Base-by-base conservation (phyloP, 306 rosid species). In the Sicyos edulis region DNA sequence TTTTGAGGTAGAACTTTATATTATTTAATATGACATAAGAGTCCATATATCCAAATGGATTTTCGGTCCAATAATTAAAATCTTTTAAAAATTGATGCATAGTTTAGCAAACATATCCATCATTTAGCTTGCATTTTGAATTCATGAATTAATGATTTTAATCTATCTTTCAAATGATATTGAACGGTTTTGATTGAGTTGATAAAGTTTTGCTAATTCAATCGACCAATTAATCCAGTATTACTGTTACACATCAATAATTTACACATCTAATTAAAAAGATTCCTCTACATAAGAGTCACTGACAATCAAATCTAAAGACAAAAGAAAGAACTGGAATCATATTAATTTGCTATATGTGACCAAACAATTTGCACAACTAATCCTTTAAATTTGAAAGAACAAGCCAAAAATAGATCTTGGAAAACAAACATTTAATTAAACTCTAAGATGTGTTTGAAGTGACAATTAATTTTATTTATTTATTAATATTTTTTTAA, bases 291-390 rank as follows among this genome's bases (percentile, higher is more conserved):
- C 29, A 1, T 26, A 26, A 65, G 44, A 34, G 45, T 42, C 11
- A 32, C 34, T 44, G 19, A 6, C 34, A 2, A 20, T 44, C 71
- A 66, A 66, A 64, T 64, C 51, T 40, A n/a, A 64, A 37, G 53
- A n/a, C 26, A 64, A 42, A 64, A 26, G 70, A 64, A 37, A 64
- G 53, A 42, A 17, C 42, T 42, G 70, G 70, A 64, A 64, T 42
- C 26, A 40, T 64, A 64, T 64, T 42, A 44, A 19, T 40, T 64
- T 37, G 37, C 37, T 20, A 66, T 20, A 66, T 5, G 34, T 44
- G 54, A 64, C 70, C 37, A 42, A 29, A 64, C 52, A 42, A 64
- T 40, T 64, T 64, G 10, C 16, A 17, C 29, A 42, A 64, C 42
- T 7, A 40, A 64, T 64, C 29, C 45, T 42, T 40, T 64, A 17